These are phyloP conservation scores for Diaporthe sp. DNA, from an alignment of 2,329 filamentous ascomycete species.

Conservation along the genomic window DNA sequence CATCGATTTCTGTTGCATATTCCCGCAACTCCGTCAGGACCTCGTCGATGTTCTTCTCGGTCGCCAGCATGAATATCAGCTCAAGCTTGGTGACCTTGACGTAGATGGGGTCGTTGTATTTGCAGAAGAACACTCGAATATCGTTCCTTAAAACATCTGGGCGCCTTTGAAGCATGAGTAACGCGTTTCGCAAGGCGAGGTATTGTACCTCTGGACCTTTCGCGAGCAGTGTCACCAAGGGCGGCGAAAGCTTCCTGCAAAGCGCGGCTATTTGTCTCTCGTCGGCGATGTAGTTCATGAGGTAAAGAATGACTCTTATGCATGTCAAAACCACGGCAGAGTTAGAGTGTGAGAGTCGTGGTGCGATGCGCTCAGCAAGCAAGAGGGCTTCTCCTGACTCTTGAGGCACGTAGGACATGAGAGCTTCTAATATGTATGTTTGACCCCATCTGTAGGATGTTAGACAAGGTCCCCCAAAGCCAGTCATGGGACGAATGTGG, in stretches of 20 bases:
- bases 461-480: background rate
- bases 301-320: slow-evolving; percentile 94
- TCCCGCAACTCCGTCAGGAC: slow-evolving; percentile 94
- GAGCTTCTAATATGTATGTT: slow-evolving; percentile 96
- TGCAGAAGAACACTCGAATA: slow-evolving; percentile 99
- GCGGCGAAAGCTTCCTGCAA: slow-evolving; percentile 93
- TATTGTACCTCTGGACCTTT: slow-evolving; percentile 99
- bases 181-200: slow-evolving; percentile 90
- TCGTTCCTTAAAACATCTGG: slow-evolving; percentile 96
- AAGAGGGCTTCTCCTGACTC: slow-evolving; percentile 89
- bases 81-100: slow-evolving; percentile 99
- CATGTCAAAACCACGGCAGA: slow-evolving; percentile 96
- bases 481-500: background rate
- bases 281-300: slow-evolving; percentile 98
- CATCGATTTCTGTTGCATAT: slow-evolving; percentile 98
- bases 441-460: slow-evolving; percentile 84
- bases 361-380: slow-evolving; percentile 92
- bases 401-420: slow-evolving; percentile 98
- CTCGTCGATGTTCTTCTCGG: slow-evolving; percentile 93
- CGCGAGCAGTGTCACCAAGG: slow-evolving; percentile 92
- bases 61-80: slow-evolving; percentile 98
- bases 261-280: slow-evolving; percentile 88
- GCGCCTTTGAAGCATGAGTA: slow-evolving; percentile 91
- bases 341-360: slow-evolving; percentile 96
- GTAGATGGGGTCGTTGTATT: slow-evolving; percentile 99